Evolutionary conservation across 108 stramenopile species (phyloP).

Genomic region (Mayamaea pseudoterrestris): DNA sequence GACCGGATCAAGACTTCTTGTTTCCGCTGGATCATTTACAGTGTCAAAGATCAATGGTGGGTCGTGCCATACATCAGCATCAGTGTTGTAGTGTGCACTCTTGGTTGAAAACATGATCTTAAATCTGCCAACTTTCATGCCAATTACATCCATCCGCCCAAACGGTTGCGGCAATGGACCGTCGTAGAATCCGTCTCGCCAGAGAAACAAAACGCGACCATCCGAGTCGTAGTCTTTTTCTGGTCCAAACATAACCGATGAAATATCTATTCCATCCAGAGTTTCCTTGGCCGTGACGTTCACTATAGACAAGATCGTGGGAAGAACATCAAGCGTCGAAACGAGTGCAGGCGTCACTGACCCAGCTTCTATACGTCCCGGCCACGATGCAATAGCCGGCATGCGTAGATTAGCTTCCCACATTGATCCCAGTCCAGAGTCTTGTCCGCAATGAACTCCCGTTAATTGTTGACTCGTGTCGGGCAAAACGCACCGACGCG

Average conservation of each 20-base stretch:
- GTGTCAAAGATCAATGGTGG: slow-evolving; percentile 60
- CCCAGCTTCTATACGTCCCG: slow-evolving; percentile 13
- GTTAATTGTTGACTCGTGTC: slow-evolving; percentile 20
- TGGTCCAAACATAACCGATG: slow-evolving; percentile 10
- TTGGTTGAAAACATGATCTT: slow-evolving; percentile 57
- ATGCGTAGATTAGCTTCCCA: slow-evolving; percentile 65
- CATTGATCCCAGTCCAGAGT: slow-evolving; percentile 48
- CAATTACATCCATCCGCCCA: slow-evolving; percentile 51
- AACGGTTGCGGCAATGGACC: slow-evolving; percentile 42
- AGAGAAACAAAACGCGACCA: slow-evolving; percentile 37
- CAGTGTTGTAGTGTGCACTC: slow-evolving; percentile 54
- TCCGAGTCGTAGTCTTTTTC: not conserved
- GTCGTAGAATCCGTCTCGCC: slow-evolving; percentile 45
- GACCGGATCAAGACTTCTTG: slow-evolving; percentile 30
- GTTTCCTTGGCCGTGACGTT: slow-evolving; percentile 7
- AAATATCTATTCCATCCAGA: slow-evolving; percentile 43
- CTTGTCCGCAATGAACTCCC: slow-evolving; percentile 44
- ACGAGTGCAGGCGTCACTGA: slow-evolving; percentile 20
- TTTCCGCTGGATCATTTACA: slow-evolving; percentile 45
- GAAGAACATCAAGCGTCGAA: slow-evolving; percentile 52
- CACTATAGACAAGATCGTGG: slow-evolving; percentile 33
- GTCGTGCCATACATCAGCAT: slow-evolving; percentile 42
- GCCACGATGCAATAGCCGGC: slow-evolving; percentile 44
- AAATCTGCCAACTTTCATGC: slow-evolving; percentile 26
- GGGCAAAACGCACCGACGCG: not conserved